These are phyloP conservation scores for Artemisia princeps DNA, from an alignment of 140 eudicot species.

Conservation along the genomic window DNA sequence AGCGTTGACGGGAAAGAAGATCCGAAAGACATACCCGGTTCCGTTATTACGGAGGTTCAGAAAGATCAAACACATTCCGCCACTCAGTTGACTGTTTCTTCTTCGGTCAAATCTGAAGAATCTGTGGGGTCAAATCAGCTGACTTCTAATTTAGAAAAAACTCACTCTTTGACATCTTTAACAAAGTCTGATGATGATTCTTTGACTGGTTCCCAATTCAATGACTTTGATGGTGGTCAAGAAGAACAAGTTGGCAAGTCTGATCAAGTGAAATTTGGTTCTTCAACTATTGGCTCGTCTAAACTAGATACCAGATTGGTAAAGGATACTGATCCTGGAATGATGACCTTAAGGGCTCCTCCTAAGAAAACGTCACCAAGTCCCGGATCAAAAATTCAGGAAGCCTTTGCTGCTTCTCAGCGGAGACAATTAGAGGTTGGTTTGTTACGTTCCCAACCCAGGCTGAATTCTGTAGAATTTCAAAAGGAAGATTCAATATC, in stretches of 20 bases:
- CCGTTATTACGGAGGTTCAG: neutral
- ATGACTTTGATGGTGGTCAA: neutral
- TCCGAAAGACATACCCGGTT: neutral
- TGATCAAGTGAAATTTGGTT: neutral
- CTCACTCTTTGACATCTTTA: neutral
- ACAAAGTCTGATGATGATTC: conserved; percentile 4
- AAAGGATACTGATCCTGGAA: neutral
- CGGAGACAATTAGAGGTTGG: neutral
- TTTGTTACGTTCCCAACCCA: neutral
- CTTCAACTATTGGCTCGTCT: neutral
- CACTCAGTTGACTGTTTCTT: conserved; percentile 1
- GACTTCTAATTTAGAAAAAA: neutral
- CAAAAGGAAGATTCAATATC: neutral
- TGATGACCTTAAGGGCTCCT: conserved; percentile 6
- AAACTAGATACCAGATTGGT: neutral
- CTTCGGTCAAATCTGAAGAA: conserved; percentile 6
- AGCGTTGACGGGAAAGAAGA: conserved; percentile 54
- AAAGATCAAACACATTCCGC: neutral
- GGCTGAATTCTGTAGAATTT: too few species aligned
- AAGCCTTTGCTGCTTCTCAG: conserved; percentile 10
- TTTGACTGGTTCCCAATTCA: neutral
- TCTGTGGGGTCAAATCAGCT: neutral
- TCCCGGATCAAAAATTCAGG: neutral
- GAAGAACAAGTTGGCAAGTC: neutral
- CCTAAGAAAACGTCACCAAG: neutral